Evolutionary conservation across 108 stramenopile genomes (phyloP).

Genomic region (Bacterosira constricta): DNA sequence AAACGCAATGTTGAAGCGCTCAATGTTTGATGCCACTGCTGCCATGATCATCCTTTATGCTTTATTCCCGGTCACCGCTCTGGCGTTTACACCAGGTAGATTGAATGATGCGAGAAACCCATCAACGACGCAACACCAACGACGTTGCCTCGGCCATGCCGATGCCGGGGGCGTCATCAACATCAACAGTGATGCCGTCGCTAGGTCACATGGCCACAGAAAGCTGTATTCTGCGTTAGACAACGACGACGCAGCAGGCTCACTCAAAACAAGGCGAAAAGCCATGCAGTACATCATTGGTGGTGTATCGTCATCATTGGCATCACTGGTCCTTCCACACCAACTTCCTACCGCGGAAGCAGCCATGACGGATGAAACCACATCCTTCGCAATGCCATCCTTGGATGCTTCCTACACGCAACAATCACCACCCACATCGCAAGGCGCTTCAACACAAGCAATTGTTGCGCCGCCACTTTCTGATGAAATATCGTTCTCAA

Average conservation of each 20-base stretch:
- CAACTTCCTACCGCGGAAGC: conserved; percentile 38
- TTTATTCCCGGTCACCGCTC: too few species aligned
- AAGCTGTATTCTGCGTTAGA: not conserved
- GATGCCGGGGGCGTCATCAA: not conserved
- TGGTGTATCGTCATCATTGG: not conserved
- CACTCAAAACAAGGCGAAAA: conserved; percentile 11
- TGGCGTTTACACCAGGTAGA: too few species aligned
- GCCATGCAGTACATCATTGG: conserved; percentile 12
- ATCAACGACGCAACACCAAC: too few species aligned
- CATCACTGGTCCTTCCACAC: not conserved
- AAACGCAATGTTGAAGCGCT: too few species aligned
- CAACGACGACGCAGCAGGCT: not conserved
- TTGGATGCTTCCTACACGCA: conserved; percentile 27
- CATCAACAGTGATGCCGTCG: not conserved
- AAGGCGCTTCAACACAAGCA: not conserved
- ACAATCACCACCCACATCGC: conserved; percentile 6
- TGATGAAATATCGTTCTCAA: conserved; percentile 52
- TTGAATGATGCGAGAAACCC: too few species aligned
- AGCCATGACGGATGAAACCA: conserved; percentile 70
- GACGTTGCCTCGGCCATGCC: too few species aligned
- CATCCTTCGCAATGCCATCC: conserved; percentile 52
- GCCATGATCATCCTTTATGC: too few species aligned
- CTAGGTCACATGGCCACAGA: not conserved
- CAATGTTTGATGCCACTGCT: too few species aligned
- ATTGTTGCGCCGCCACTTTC: conserved; percentile 7